Base-by-base conservation (phyloP, 805 yeast species). In the Yarrowia hollandica region DNA sequence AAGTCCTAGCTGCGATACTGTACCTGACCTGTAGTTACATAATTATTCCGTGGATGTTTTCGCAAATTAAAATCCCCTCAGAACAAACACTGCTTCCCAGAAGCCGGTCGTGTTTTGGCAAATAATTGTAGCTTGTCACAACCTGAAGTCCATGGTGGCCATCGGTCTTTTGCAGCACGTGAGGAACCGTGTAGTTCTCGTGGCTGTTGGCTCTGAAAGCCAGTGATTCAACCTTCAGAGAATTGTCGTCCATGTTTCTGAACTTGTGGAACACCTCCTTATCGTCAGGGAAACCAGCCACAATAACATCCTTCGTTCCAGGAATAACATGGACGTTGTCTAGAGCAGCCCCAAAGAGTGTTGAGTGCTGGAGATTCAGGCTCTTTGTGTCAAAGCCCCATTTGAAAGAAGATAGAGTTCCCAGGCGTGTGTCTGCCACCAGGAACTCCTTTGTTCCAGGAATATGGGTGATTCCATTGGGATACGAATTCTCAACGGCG, bases 1-100 rank as follows among this genome's bases (percentile, higher is more conserved):
- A n/a, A n/a, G n/a, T n/a, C n/a, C n/a, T n/a, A n/a, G n/a, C n/a
- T n/a, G n/a, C n/a, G n/a, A n/a, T n/a, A n/a, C n/a, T n/a, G n/a
- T n/a, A n/a, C n/a, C n/a, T n/a, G n/a, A n/a, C n/a, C n/a, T n/a
- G n/a, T n/a, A n/a, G 19, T 15, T 23, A 39, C 14, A 39, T 39
- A 9, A n/a, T 22, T 14, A 22, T n/a, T 10, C 44, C 44, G 44
- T 41, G 16, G 5, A 41, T 7, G 30, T 44, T 30, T 4, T 44
- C 52, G 9, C 52, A 44, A 21, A 44, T 30, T 14, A 44, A n/a
- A 30, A 44, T 19, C 10, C 52, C 52, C 2, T 44, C 35, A 3
- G 52, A 28, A 11, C 35, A 44, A 10, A 44, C 52, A 21, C 52
- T 44, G 37, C 52, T 28, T 19, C 52, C 52, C 26, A 44, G 19